Percentiles rank a stretch among this genome's conserved stretches.
These are phyloP conservation scores for Thermothelomyces thermophilus DNA, from an alignment of 2,329 filamentous ascomycete genomes.

Conservation along the genomic window DNA sequence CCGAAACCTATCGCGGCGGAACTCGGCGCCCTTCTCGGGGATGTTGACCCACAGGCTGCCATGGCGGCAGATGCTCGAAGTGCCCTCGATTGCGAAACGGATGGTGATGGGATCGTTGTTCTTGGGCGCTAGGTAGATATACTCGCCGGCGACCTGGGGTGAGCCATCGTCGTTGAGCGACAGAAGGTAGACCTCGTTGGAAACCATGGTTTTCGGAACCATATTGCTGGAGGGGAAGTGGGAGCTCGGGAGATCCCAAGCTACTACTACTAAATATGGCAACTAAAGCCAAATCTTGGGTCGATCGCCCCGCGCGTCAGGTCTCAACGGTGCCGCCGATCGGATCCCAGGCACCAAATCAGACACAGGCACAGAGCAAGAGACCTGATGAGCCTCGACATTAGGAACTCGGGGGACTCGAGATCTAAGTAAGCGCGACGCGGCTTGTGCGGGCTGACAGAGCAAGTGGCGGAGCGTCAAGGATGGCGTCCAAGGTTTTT, in stretches of 20 bases:
- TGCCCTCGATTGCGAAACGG: conserved; percentile 87
- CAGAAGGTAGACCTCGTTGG: conserved; percentile 74
- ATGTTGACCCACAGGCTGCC: conserved; percentile 97
- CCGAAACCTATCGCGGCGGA: conserved; percentile 71
- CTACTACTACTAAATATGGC: conserved; percentile 2
- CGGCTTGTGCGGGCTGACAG: neutral
- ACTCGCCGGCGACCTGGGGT: conserved; percentile 79
- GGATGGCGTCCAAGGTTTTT: conserved; percentile 10
- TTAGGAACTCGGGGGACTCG: neutral
- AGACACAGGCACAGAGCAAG: conserved; percentile 20
- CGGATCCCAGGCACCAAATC: conserved; percentile 18
- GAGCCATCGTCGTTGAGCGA: conserved; percentile 89
- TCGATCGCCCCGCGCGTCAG: conserved; percentile 16
- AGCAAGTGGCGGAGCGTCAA: neutral
- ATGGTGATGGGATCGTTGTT: conserved; percentile 70
- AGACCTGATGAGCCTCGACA: conserved; percentile 20
- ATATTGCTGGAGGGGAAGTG: conserved; percentile 32
- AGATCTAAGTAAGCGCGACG: neutral
- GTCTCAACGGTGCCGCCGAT: conserved; percentile 17
- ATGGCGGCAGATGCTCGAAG: conserved; percentile 89
- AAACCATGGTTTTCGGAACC: conserved; percentile 56
- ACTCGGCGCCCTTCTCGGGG: conserved; percentile 66
- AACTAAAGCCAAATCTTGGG: conserved; percentile 1
- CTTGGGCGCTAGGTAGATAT: conserved; percentile 79
- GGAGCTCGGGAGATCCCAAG: conserved; percentile 13